phyloP scores from a whole-genome alignment of 306 rosid genomes.

The Cyamopsis tetragonoloba region DNA sequence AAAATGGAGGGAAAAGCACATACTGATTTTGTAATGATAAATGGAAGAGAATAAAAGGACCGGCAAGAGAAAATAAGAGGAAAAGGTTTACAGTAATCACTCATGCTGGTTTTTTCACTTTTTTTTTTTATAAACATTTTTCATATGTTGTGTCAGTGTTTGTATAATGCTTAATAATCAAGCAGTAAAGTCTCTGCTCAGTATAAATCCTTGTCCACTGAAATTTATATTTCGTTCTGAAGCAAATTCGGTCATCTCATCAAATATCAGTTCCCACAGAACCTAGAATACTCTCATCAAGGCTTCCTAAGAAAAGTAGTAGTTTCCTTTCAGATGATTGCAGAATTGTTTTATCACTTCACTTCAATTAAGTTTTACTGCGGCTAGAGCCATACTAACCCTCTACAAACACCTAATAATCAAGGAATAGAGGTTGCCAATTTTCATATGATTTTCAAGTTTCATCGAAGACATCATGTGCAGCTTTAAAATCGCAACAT shows the following conservation, averaged over 20 bases:
- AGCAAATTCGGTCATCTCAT: not conserved
- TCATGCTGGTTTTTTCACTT: no score
- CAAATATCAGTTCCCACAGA: not conserved
- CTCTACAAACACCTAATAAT: no score
- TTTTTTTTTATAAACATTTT: no score
- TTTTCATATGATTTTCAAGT: no score
- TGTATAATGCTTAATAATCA: not conserved
- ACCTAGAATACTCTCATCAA: not conserved
- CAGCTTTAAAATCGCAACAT: no score
- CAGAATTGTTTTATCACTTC: no score
- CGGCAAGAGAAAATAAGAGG: not conserved
- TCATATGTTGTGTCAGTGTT: not conserved
- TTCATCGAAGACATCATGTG: no score
- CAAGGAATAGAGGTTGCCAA: no score
- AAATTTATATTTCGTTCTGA: not conserved
- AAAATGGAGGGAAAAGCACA: conserved; percentile 45
- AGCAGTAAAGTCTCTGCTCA: not conserved
- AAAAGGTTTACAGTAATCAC: not conserved
- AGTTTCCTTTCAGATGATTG: no score
- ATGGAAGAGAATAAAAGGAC: not conserved
- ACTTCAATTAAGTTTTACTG: no score
- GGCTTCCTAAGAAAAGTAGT: no score
- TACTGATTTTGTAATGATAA: conserved; percentile 16
- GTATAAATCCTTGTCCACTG: not conserved
- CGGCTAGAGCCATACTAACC: no score